Percentiles rank a stretch among this genome's conserved stretches.
These are phyloP conservation scores for Alternaria gaisen DNA, from an alignment of 2,329 filamentous ascomycete species.

Conservation along the genomic window DNA sequence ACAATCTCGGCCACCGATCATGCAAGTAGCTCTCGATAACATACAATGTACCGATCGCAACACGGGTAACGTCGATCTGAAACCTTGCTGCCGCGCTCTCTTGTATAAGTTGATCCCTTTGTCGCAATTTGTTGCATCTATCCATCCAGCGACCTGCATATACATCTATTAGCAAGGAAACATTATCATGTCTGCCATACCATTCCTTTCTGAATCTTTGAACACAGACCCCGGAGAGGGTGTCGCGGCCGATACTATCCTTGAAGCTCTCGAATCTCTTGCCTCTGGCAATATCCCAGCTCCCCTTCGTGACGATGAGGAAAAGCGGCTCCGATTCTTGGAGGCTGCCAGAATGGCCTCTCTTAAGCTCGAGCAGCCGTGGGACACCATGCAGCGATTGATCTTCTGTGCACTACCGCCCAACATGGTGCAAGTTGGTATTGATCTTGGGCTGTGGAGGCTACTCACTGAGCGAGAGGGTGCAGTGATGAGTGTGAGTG, in stretches of 20 bases:
- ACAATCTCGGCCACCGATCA: conserved; percentile 1
- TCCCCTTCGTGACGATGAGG: conserved; percentile 4
- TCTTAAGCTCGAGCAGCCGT: conserved; percentile 10
- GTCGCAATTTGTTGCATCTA: not conserved
- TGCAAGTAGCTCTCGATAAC: not conserved
- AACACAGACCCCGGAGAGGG: not conserved
- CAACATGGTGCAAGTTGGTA: conserved; percentile 12
- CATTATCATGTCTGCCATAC: conserved; percentile 1
- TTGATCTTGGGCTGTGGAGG: conserved; percentile 11
- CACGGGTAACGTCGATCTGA: not conserved
- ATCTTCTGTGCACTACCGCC: conserved; percentile 11
- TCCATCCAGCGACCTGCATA: not conserved
- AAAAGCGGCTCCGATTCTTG: conserved; percentile 10
- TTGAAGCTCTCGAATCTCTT: conserved; percentile 8
- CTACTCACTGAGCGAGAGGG: conserved; percentile 1
- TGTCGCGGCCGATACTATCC: conserved; percentile 2
- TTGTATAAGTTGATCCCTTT: not conserved
- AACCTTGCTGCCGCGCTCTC: not conserved
- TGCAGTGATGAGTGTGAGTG: conserved; percentile 3
- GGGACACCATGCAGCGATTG: conserved; percentile 13
- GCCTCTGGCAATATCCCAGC: conserved; percentile 4
- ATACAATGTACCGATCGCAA: not conserved
- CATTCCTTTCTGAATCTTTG: not conserved
- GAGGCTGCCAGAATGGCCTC: conserved; percentile 14
- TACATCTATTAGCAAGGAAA: not conserved